Base-by-base conservation (phyloP, 495 filamentous ascomycete species). In the Podospora sp. region DNA sequence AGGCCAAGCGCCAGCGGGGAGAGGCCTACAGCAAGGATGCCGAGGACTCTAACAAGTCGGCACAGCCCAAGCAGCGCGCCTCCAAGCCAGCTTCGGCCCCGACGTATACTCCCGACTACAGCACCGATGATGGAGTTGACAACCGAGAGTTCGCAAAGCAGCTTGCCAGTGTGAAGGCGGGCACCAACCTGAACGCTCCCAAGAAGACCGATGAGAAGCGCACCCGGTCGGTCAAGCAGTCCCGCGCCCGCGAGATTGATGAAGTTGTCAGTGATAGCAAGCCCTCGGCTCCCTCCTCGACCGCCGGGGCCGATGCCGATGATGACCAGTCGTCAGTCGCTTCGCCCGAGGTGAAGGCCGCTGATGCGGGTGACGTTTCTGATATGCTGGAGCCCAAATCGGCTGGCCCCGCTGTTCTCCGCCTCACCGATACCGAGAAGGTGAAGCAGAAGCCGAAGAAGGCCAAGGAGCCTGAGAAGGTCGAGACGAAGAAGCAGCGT, bases 401-500 rank as follows among this genome's bases (percentile, higher is more conserved):
- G 21, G 73, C 87, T 46, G 91, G 84, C 22, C 90, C 92, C n/a
- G 88, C 89, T 6, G 88, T 93, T 49, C 85, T 97, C 40, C 88
- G 91, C 22, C 78, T 97, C 53, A 93, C 89, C 52, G 87, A 88
- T 51, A 81, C 85, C 33, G 86, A 90, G 69, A 83, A 84, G 53
- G 80, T 80, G 52, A 85, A 87, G 70, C 77, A 86, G 53, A 90
- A 89, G 81, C 85, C 89, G 77, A 80, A 84, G 74, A 90, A 90
- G 82, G 71, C 81, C 64, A 83, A 85, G 73, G 72, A 78, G 57
- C 69, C 77, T 20, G 82, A 88, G 65, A 77, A 78, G 60, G 84
- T 82, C 14, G 90, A 94, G 79, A 91, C 89, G 26, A 96, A 97
- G 89, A 97, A 96, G 84, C 91, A 94, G 80, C 88, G 93, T 59